A percentile compares a stretch with the other conserved stretches of the same genome.
phyloP scores from a whole-genome alignment of 2,329 filamentous ascomycete species.

The Epichloe sp. region DNA sequence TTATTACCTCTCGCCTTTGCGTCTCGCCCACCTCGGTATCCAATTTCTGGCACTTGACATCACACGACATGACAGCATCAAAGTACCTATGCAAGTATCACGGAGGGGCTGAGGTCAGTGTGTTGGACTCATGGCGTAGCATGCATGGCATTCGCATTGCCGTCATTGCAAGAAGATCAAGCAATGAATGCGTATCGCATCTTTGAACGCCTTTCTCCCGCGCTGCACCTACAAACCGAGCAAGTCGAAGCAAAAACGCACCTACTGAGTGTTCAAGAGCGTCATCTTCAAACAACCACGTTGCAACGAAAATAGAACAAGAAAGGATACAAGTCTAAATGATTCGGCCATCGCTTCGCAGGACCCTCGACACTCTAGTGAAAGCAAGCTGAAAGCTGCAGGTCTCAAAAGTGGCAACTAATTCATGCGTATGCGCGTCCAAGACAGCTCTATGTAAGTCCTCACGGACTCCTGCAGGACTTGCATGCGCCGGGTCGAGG shows the following conservation, averaged over 20 bases:
- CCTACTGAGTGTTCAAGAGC: too few relatives aligned
- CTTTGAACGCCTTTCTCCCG: too few relatives aligned
- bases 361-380: neutral
- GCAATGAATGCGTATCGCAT: too few relatives aligned
- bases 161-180: too few relatives aligned
- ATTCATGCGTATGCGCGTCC: conserved; percentile 3
- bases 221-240: too few relatives aligned
- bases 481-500: conserved; percentile 8
- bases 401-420: neutral
- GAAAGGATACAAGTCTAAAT: neutral
- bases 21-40: neutral
- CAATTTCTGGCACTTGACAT: too few relatives aligned
- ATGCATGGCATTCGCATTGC: too few relatives aligned
- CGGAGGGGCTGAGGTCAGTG: too few relatives aligned
- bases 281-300: neutral
- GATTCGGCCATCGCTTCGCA: neutral
- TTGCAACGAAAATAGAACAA: neutral
- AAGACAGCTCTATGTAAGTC: neutral
- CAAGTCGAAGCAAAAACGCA: too few relatives aligned
- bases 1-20: neutral
- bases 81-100: too few relatives aligned
- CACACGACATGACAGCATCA: too few relatives aligned
- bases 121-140: too few relatives aligned
- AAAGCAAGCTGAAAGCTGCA: conserved; percentile 10
- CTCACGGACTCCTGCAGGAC: conserved; percentile 5